Percentiles rank a stretch among this genome's conserved stretches.
phyloP scores from a whole-genome alignment of 352 stramenopile species.

The Globisporangium yorkense region DNA sequence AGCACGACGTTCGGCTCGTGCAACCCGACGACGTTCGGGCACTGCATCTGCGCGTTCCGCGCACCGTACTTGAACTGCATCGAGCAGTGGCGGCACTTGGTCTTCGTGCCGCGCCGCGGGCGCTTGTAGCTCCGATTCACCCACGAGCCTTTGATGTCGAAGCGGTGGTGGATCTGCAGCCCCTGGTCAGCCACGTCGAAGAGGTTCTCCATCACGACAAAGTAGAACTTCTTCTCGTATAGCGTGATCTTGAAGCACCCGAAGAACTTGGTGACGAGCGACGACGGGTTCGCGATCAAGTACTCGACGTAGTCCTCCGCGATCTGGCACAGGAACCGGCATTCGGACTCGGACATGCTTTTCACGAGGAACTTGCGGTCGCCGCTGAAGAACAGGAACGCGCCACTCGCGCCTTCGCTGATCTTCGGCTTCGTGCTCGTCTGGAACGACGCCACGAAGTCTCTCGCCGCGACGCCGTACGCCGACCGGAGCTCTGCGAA shows the following conservation, averaged over 20 bases:
- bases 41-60: conserved; percentile 62
- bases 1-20: conserved; percentile 85
- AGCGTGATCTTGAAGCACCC: conserved; percentile 88
- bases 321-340: conserved; percentile 78
- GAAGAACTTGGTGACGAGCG: conserved; percentile 87
- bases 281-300: conserved; percentile 61
- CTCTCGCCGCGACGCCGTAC: conserved; percentile 50
- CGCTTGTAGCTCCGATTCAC: conserved; percentile 84
- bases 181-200: conserved; percentile 69
- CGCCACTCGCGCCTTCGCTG: conserved; percentile 84
- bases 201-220: conserved; percentile 92
- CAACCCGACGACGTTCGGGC: conserved; percentile 67
- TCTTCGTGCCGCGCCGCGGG: conserved; percentile 60
- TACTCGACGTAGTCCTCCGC: conserved; percentile 85
- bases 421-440: conserved; percentile 86
- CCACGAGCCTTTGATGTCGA: conserved; percentile 91
- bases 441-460: conserved; percentile 75
- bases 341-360: conserved; percentile 80
- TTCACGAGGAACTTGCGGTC: conserved; percentile 91
- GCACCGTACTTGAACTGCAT: conserved; percentile 81
- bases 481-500: conserved; percentile 76
- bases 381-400: conserved; percentile 91
- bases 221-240: conserved; percentile 89
- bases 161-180: conserved; percentile 79
- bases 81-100: conserved; percentile 82